A percentile compares a stretch with the other conserved stretches of the same genome.
These are phyloP conservation scores for Heritiera fomes DNA, from an alignment of 345 rosid species.

Conservation along the genomic window DNA sequence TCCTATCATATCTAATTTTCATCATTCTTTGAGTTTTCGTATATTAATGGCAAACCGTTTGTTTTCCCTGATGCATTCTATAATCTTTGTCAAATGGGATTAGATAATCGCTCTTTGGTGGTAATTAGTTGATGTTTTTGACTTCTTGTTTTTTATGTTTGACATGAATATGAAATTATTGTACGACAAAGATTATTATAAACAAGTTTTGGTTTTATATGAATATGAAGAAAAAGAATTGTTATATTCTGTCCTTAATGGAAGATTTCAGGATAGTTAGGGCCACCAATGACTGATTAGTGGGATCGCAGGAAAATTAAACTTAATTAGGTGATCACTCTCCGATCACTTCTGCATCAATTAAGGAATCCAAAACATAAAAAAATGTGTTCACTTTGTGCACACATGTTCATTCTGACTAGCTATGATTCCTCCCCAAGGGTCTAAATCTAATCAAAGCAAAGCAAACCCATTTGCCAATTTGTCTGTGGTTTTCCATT, in stretches of 20 bases:
- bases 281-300: conserved; percentile 13
- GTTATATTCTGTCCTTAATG: not conserved
- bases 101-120: not conserved
- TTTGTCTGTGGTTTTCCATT: not conserved
- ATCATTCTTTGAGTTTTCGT: conserved; percentile 30
- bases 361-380: conserved; percentile 6
- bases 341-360: conserved; percentile 16
- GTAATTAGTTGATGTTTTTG: not conserved
- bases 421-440: not conserved
- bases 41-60: conserved; percentile 8
- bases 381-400: conserved; percentile 13
- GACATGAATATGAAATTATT: not conserved
- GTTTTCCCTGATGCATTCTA: not conserved
- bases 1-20: conserved; percentile 34
- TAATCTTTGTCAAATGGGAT: not conserved
- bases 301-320: not conserved
- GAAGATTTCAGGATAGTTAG: not conserved
- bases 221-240: too few relatives aligned
- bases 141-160: not conserved
- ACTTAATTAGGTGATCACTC: not conserved
- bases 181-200: not conserved
- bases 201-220: too few relatives aligned
- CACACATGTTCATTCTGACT: not conserved
- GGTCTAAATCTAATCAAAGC: conserved; percentile 18
- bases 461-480: conserved; percentile 14